phyloP scores from a whole-genome alignment of 2,329 filamentous ascomycete species.

The Pezicula radicicola region DNA sequence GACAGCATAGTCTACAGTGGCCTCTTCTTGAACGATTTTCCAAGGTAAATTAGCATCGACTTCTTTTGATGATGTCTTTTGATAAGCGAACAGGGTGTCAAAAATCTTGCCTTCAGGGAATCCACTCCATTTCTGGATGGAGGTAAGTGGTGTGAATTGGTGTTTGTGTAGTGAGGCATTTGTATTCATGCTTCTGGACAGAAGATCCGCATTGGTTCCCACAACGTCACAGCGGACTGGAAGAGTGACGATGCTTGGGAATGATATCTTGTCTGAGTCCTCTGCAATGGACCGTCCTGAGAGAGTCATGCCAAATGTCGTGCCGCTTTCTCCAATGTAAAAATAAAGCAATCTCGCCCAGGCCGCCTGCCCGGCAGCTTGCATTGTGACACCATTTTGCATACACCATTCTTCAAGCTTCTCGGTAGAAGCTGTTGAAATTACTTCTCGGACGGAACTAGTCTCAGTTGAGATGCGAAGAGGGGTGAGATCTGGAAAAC shows the following conservation, averaged over 20 bases:
- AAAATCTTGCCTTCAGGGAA: constrained; percentile 66
- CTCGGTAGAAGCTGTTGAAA: constrained; percentile 36
- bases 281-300: constrained; percentile 66
- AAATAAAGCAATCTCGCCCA: constrained; percentile 75
- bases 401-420: constrained; percentile 55
- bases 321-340: constrained; percentile 71
- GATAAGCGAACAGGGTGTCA: constrained; percentile 83
- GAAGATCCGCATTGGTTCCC: constrained; percentile 51
- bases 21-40: constrained; percentile 61
- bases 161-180: constrained; percentile 64
- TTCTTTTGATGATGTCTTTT: constrained; percentile 47
- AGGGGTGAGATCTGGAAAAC: constrained; percentile 76
- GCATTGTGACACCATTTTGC: constrained; percentile 63
- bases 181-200: constrained; percentile 61
- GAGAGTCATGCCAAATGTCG: constrained; percentile 78
- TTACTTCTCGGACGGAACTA: constrained; percentile 31
- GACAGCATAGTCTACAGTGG: constrained; percentile 72
- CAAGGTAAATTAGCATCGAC: constrained; percentile 41
- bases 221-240: constrained; percentile 63
- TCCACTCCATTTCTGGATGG: constrained; percentile 71
- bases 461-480: constrained; percentile 37
- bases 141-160: constrained; percentile 68
- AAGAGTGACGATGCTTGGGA: constrained; percentile 81
- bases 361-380: constrained; percentile 71
- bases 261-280: constrained; percentile 54